phyloP scores from a whole-genome alignment of 768 basidiomycete species.

The Leccinum pellstonianum region DNA sequence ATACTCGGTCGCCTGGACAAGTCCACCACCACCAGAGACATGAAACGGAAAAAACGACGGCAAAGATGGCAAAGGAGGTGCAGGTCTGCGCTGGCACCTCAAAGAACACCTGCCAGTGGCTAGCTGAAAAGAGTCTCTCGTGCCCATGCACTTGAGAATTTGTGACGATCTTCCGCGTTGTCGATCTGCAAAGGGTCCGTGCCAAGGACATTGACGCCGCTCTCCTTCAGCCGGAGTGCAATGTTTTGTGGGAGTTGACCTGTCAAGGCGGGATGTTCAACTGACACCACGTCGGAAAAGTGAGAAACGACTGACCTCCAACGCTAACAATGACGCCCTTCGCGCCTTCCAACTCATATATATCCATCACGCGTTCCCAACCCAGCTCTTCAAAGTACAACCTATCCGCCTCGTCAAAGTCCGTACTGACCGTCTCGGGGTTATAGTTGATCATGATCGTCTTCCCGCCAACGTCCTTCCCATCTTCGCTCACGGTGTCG shows the following conservation, averaged over 20 bases:
- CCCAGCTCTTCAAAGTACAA: constrained; percentile 99
- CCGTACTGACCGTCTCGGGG: constrained; percentile 98
- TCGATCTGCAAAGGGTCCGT: constrained; percentile 96
- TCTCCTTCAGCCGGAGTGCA: constrained; percentile 89
- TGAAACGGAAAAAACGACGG: constrained; percentile 17
- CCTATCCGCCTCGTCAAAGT: constrained; percentile 99
- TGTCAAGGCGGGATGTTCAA: constrained; percentile 26
- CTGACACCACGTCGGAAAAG: background rate
- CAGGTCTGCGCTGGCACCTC: constrained; percentile 16
- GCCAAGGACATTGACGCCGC: constrained; percentile 89
- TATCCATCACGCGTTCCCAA: constrained; percentile 98
- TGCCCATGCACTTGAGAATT: constrained; percentile 77
- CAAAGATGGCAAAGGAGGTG: constrained; percentile 17
- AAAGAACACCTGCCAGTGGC: constrained; percentile 11
- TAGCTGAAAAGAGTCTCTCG: constrained; percentile 23
- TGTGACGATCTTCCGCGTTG: constrained; percentile 97
- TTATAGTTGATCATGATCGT: constrained; percentile 99
- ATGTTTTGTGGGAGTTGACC: constrained; percentile 99
- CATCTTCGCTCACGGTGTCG: constrained; percentile 21
- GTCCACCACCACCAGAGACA: background rate
- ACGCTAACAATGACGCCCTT: constrained; percentile 96
- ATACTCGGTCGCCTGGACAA: background rate
- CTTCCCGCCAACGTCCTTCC: constrained; percentile 45
- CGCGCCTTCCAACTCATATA: constrained; percentile 93
- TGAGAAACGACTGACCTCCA: constrained; percentile 61